A percentile compares a stretch with the other conserved stretches of the same genome.
Conservation (phyloP, 208 protist species). For the Wallacemonas sp. region DNA sequence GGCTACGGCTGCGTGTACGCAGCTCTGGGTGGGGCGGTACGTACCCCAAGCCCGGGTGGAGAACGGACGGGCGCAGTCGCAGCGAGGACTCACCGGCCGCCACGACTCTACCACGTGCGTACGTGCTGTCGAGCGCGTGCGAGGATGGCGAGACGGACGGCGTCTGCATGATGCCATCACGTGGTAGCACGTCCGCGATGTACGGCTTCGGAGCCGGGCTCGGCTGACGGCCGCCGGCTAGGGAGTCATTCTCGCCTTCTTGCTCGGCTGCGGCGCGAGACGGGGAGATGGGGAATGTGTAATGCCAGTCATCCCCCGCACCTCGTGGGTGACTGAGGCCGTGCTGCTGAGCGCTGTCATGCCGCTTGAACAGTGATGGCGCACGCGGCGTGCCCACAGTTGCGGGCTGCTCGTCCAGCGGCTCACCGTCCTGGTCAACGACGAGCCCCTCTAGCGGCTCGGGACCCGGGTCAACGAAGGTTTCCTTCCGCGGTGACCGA, state of each 20-base stretch:
- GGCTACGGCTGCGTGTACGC: neutral
- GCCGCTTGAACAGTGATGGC: conserved; percentile 5
- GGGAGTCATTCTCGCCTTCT: neutral
- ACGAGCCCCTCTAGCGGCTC: neutral
- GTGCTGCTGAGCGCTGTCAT: neutral
- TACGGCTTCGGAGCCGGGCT: conserved; percentile 9
- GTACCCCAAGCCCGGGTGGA: neutral
- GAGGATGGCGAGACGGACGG: conserved; percentile 5
- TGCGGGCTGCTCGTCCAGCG: neutral
- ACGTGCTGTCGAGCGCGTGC: neutral
- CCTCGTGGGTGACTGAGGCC: neutral
- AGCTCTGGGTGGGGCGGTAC: conserved; percentile 1
- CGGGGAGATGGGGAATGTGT: neutral
- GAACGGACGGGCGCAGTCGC: neutral
- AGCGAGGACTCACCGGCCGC: neutral
- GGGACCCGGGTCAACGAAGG: conserved; percentile 1
- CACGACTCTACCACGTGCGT: no score
- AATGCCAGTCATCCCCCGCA: neutral
- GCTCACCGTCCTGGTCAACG: neutral
- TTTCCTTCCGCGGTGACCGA: neutral
- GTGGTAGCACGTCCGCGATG: conserved; percentile 4
- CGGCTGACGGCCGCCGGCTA: neutral
- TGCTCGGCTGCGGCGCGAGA: neutral
- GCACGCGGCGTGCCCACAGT: no score
- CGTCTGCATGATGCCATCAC: conserved; percentile 2